phyloP scores from a whole-genome alignment of 805 yeast species.

The Clavispora fructus region DNA sequence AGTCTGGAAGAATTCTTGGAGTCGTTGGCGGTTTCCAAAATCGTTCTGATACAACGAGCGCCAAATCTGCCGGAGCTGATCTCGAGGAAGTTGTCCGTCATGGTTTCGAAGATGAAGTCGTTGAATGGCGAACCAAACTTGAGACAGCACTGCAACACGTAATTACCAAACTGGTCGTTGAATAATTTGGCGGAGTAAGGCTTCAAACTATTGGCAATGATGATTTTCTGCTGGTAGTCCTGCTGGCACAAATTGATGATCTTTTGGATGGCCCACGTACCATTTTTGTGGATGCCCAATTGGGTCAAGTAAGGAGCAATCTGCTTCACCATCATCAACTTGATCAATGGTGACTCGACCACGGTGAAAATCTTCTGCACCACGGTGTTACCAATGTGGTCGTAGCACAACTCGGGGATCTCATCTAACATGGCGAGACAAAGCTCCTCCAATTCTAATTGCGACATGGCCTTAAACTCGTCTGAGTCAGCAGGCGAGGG shows the following conservation, averaged over 20 bases:
- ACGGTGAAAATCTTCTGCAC: constrained; percentile 84
- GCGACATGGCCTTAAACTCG: constrained; percentile 41
- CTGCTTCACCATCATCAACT: constrained; percentile 73
- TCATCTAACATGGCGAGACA: constrained; percentile 83
- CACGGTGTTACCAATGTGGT: constrained; percentile 91
- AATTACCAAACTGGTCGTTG: constrained; percentile 95
- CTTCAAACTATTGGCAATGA: constrained; percentile 64
- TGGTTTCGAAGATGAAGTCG: constrained; percentile 81
- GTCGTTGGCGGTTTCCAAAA: constrained; percentile 73
- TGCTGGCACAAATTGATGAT: constrained; percentile 67
- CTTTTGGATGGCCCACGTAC: constrained; percentile 99
- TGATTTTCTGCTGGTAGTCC: constrained; percentile 40
- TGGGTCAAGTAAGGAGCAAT: constrained; percentile 80
- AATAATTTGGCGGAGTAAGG: constrained; percentile 83
- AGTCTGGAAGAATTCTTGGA: constrained; percentile 10
- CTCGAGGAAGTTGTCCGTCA: constrained; percentile 69
- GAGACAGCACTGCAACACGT: constrained; percentile 90
- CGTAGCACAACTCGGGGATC: constrained; percentile 85
- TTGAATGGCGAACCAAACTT: constrained; percentile 86
- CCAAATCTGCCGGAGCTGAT: constrained; percentile 90
- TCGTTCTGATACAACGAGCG: constrained; percentile 90
- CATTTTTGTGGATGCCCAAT: constrained; percentile 93
- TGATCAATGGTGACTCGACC: constrained; percentile 59
- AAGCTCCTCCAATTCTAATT: constrained; percentile 69
- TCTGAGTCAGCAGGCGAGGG: constrained; percentile 1